Percentiles rank a stretch among this genome's conserved stretches.
These are phyloP conservation scores for Brettanomyces bruxellensis DNA, from an alignment of 805 yeast genomes.

Conservation along the genomic window DNA sequence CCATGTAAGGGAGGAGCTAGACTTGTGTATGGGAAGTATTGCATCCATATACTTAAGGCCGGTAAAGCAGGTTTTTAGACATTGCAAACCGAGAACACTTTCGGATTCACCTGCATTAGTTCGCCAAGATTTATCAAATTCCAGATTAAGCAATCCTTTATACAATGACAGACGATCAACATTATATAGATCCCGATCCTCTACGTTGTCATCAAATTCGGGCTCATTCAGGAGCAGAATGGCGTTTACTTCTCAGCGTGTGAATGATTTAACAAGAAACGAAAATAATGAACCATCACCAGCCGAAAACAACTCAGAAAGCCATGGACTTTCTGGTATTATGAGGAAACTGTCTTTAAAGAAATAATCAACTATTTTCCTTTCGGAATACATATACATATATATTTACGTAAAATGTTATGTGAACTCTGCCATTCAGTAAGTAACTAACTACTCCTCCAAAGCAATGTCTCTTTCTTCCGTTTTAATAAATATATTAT, in stretches of 20 bases:
- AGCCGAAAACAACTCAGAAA: too few relatives aligned
- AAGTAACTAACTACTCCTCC: background rate
- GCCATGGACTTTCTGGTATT: too few relatives aligned
- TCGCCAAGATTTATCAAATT: slow-evolving; percentile 4
- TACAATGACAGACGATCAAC: background rate
- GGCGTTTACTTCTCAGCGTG: background rate
- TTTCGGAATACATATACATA: background rate
- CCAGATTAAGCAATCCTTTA: background rate
- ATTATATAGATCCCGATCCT: background rate
- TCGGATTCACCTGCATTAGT: slow-evolving; percentile 40
- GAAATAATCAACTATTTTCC: background rate
- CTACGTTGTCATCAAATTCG: background rate
- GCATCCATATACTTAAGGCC: slow-evolving; percentile 84
- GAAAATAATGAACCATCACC: background rate
- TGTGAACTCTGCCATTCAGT: too few relatives aligned
- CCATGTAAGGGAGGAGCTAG: slow-evolving; percentile 66
- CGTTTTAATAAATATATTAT: background rate
- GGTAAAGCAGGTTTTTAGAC: slow-evolving; percentile 67
- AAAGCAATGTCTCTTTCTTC: background rate
- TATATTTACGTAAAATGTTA: background rate
- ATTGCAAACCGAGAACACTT: slow-evolving; percentile 43
- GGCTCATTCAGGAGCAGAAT: background rate
- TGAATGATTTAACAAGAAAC: background rate
- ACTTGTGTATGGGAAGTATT: slow-evolving; percentile 69
- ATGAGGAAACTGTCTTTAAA: background rate